A percentile compares a stretch with the other conserved stretches of the same genome.
Evolutionary conservation across 805 yeast genomes (phyloP).

Genomic region (Candida multigemmis): DNA sequence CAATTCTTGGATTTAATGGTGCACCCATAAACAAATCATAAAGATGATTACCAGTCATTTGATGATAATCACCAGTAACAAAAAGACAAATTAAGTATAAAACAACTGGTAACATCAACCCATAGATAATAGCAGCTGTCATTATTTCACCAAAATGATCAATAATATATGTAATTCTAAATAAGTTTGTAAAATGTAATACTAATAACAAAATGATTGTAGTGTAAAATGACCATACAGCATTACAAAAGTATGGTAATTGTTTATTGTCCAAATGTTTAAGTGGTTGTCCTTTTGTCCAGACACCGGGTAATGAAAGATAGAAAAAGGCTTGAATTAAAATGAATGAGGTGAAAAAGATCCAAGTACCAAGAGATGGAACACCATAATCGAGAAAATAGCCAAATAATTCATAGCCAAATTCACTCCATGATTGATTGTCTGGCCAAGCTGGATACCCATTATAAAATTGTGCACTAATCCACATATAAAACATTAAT

Average conservation of each 20-base stretch:
- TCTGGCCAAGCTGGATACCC: conserved; percentile 69
- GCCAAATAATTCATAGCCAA: conserved; percentile 30
- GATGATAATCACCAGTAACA: conserved; percentile 68
- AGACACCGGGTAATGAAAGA: conserved; percentile 81
- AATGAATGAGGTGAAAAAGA: conserved; percentile 63
- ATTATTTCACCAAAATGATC: conserved; percentile 86
- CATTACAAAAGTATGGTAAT: conserved; percentile 89
- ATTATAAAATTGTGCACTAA: conserved; percentile 70
- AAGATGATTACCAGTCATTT: conserved; percentile 84
- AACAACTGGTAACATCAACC: conserved; percentile 57
- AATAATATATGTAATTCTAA: conserved; percentile 64
- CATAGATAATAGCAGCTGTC: conserved; percentile 82
- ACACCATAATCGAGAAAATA: conserved; percentile 43
- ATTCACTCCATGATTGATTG: conserved; percentile 47
- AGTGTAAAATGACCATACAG: conserved; percentile 74
- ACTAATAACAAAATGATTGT: conserved; percentile 47
- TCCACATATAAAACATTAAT: conserved; percentile 96
- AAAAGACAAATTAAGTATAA: conserved; percentile 62
- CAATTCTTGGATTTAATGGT: conserved; percentile 91
- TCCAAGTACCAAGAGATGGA: conserved; percentile 57
- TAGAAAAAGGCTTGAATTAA: conserved; percentile 64
- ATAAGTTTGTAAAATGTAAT: conserved; percentile 67
- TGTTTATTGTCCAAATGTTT: conserved; percentile 71
- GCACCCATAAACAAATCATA: conserved; percentile 97
- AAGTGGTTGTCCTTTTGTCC: conserved; percentile 93